Evolutionary conservation across 2,329 filamentous ascomycete species (phyloP), one percentile per base, ranked within the genome.

Genomic region (Hypomyces perniciosus): DNA sequence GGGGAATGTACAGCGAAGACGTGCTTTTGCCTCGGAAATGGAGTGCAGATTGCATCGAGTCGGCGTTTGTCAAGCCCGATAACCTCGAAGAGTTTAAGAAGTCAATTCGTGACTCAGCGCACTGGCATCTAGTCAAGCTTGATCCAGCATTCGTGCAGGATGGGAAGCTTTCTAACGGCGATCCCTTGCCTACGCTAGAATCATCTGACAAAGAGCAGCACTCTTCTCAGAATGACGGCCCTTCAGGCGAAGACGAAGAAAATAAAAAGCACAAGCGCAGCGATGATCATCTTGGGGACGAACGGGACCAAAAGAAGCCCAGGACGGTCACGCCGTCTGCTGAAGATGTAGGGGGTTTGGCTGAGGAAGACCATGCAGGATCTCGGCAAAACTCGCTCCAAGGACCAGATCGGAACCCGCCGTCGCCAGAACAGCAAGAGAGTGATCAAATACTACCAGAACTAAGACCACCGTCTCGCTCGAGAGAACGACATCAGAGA

Each of bases 11-110:
- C 52, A 70, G 65, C 37, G 72, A 75, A 20, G 68, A 72, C 12
- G 68, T 74, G 6, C 70, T 76, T 31, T 70, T 76, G 37, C 72
- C 75, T 28, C 70, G 69, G 13, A 66, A 71, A 5, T 72, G 70
- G 59, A 67, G 73, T 55, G 68, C 72, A 9, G 66, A 65, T 20
- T 69, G 67, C 49, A 68, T 76, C 43, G 69, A 70, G 40, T 77
- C 75, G 2, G 65, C 68, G 27, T 77, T 70, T 56, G 71, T 72
- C 48, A 69, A 65, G 26, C 66, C 69, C 33, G 66, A 72, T 13
- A 73, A 76, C 52, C 52, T 67, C 13, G 66, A 70, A 30, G 70
- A 73, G 10, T 78, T 74, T 55, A 60, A 56, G n/a, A 61, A 65
- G 29, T 68, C 70, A 28, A 68, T 77, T 33, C 67, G 72, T 41